phyloP scores from a whole-genome alignment of 768 basidiomycete genomes.

The Lyophyllum shimeji region DNA sequence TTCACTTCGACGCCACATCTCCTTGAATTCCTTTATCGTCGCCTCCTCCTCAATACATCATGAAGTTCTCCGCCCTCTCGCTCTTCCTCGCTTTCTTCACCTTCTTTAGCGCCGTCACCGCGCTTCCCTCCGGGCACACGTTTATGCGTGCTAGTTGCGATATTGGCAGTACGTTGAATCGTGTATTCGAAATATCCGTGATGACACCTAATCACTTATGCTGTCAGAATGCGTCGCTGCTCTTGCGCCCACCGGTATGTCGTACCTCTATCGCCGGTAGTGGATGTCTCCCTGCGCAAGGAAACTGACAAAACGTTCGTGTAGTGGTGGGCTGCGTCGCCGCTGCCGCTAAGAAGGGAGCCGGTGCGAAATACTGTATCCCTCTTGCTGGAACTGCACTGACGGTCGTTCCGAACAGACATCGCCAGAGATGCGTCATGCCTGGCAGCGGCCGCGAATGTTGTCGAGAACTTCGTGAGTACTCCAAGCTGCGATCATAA shows the following conservation, averaged over 20 bases:
- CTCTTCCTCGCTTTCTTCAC: slow-evolving; percentile 4
- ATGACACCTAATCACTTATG: neutral
- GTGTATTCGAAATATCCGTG: neutral
- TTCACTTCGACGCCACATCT: neutral
- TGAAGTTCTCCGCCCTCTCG: slow-evolving; percentile 14
- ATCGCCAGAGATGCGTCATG: slow-evolving; percentile 11
- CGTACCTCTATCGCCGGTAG: neutral
- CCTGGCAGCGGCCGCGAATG: slow-evolving; percentile 11
- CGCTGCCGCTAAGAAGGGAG: slow-evolving; percentile 13
- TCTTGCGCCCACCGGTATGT: slow-evolving; percentile 12
- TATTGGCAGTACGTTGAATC: slow-evolving; percentile 8
- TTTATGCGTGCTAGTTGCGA: slow-evolving; percentile 13
- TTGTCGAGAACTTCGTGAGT: slow-evolving; percentile 7
- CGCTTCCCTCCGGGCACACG: slow-evolving; percentile 9
- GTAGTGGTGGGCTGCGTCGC: slow-evolving; percentile 8
- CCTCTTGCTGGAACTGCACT: neutral
- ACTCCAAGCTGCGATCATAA: neutral
- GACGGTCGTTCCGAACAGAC: neutral
- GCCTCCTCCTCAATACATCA: neutral
- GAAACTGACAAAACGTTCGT: neutral
- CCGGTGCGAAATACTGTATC: slow-evolving; percentile 2
- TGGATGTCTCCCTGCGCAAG: too few species aligned
- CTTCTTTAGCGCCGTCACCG: slow-evolving; percentile 8
- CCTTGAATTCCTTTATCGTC: neutral
- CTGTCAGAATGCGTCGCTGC: slow-evolving; percentile 12